Conservation (phyloP, 345 rosid genomes). For the Ceriops zippeliana region DNA sequence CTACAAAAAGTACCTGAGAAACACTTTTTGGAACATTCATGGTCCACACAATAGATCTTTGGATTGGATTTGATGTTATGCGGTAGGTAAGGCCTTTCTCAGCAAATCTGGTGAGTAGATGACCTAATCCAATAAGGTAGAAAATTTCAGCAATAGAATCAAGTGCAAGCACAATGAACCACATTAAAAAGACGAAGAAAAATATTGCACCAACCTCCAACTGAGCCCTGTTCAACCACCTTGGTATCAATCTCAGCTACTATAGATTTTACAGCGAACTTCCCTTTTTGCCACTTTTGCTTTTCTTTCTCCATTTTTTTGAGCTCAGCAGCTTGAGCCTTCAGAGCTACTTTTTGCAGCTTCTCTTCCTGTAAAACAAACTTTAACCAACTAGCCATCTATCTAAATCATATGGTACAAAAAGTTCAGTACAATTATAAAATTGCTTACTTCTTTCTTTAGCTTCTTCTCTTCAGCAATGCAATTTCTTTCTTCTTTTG, state of each 20-base stretch:
- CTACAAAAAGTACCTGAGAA: conserved; percentile 47
- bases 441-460: conserved; percentile 59
- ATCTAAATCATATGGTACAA: background rate
- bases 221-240: conserved; percentile 71
- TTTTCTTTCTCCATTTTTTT: conserved; percentile 71
- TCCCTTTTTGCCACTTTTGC: conserved; percentile 88
- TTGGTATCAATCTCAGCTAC: conserved; percentile 76
- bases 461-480: conserved; percentile 68
- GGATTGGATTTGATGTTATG: conserved; percentile 67
- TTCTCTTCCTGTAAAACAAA: conserved; percentile 67
- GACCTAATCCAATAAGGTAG: conserved; percentile 49
- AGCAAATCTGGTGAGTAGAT: conserved; percentile 72
- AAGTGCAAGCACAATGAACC: conserved; percentile 13
- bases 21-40: conserved; percentile 71
- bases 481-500: conserved; percentile 51
- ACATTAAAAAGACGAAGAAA: background rate
- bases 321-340: conserved; percentile 78
- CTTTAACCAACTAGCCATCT: conserved; percentile 12
- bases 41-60: conserved; percentile 84
- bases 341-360: conserved; percentile 64
- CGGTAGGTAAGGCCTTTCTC: conserved; percentile 75
- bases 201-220: conserved; percentile 56
- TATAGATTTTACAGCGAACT: conserved; percentile 75
- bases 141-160: conserved; percentile 22
- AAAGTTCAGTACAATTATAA: conserved; percentile 4